Conservation (phyloP, 495 filamentous ascomycete species). For the Podospora pseudoanserina region DNA sequence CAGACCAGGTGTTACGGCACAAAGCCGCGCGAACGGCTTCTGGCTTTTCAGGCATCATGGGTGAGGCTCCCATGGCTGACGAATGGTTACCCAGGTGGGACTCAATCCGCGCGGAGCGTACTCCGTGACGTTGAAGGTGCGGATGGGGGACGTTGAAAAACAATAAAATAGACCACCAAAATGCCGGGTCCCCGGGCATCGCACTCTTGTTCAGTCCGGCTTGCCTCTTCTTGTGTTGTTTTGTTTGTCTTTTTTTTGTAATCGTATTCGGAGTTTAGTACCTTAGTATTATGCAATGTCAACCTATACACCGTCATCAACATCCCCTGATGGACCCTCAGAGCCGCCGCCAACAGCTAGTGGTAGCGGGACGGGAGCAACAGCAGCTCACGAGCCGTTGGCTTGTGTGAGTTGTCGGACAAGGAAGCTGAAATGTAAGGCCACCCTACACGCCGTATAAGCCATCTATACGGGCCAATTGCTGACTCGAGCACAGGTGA, state of each 20-base stretch:
- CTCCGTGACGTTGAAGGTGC: neutral
- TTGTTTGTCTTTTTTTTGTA: neutral
- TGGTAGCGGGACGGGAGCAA: neutral
- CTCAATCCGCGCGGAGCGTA: neutral
- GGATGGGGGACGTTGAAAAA: slow-evolving; percentile 2
- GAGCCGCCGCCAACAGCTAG: neutral
- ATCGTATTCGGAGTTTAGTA: neutral
- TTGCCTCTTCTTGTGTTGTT: slow-evolving; percentile 10
- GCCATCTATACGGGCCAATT: neutral
- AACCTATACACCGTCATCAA: neutral
- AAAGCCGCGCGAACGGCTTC: slow-evolving; percentile 19
- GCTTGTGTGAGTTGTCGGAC: slow-evolving; percentile 57
- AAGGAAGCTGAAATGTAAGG: slow-evolving; percentile 59
- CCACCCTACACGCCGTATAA: neutral
- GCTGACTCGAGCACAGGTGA: slow-evolving; percentile 39
- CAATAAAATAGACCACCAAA: slow-evolving; percentile 5
- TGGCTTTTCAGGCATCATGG: slow-evolving; percentile 16
- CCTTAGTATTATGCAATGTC: slow-evolving; percentile 17
- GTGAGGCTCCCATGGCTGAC: slow-evolving; percentile 12
- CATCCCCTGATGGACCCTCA: neutral
- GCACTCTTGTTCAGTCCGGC: slow-evolving; percentile 6
- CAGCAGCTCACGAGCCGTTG: slow-evolving; percentile 33
- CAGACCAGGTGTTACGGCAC: slow-evolving; percentile 9
- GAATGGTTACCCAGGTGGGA: neutral
- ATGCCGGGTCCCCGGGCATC: slow-evolving; percentile 2